phyloP scores from a whole-genome alignment of 495 filamentous ascomycete species.

The Talaromyces adpressus region DNA sequence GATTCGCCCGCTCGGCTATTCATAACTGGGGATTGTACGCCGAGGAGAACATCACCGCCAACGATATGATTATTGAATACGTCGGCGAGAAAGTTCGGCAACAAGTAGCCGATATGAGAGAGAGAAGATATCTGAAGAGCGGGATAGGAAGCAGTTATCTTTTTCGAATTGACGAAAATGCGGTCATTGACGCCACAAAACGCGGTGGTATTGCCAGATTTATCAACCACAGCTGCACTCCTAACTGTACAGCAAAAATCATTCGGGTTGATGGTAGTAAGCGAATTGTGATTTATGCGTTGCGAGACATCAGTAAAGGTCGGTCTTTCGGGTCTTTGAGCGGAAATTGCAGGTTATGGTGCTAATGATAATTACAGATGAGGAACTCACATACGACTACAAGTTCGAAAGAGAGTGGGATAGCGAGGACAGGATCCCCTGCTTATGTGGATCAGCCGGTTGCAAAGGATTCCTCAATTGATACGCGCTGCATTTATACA shows the following conservation, averaged over 20 bases:
- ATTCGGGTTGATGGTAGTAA: constrained; percentile 99
- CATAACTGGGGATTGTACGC: constrained; percentile 99
- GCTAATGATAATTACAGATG: constrained; percentile 61
- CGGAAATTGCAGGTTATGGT: neutral
- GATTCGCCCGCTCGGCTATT: constrained; percentile 95
- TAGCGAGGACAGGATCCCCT: constrained; percentile 91
- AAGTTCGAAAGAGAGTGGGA: constrained; percentile 98
- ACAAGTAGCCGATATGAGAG: constrained; percentile 90
- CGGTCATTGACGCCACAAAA: constrained; percentile 96
- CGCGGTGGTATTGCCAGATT: constrained; percentile 96
- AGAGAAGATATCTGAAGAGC: constrained; percentile 86
- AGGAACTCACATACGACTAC: constrained; percentile 99
- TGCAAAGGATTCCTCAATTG: constrained; percentile 99
- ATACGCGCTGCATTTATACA: constrained; percentile 13
- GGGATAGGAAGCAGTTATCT: constrained; percentile 97
- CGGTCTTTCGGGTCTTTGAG: constrained; percentile 31
- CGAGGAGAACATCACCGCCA: constrained; percentile 92
- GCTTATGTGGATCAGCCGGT: constrained; percentile 87
- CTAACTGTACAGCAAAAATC: constrained; percentile 98
- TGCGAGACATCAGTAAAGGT: constrained; percentile 92
- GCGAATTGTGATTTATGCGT: constrained; percentile 96
- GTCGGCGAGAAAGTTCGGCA: constrained; percentile 96
- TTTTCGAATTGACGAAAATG: constrained; percentile 96
- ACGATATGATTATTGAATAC: constrained; percentile 99
- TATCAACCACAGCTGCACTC: constrained; percentile 98